A percentile compares a stretch with the other conserved stretches of the same genome.
Evolutionary conservation across 1,139 yeast species (phyloP).

Genomic region (Citeromyces hawaiiensis): DNA sequence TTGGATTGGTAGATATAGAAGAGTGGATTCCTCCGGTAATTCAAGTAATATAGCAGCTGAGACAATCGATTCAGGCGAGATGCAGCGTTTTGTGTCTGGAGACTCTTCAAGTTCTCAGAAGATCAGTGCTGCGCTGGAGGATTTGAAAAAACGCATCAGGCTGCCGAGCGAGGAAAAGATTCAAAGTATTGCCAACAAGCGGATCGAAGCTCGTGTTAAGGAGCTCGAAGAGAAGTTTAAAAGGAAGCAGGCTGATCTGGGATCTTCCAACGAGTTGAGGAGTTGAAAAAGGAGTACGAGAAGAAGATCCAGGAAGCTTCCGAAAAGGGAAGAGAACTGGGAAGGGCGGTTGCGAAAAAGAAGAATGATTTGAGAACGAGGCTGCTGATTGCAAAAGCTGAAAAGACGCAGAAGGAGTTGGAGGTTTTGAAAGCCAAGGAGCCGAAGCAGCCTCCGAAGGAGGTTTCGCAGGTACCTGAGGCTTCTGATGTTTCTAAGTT

Average conservation of each 20-base stretch:
- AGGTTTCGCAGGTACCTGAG: no score
- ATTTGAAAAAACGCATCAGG: slow-evolving; percentile 11
- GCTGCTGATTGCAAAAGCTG: slow-evolving; percentile 12
- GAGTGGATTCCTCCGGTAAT: no score
- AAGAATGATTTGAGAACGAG: slow-evolving; percentile 16
- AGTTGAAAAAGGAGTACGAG: slow-evolving; percentile 3
- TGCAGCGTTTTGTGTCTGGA: no score
- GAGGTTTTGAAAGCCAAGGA: slow-evolving; percentile 1
- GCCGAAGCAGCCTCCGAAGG: no score
- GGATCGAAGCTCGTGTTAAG: slow-evolving; percentile 14
- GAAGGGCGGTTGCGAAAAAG: slow-evolving; percentile 14
- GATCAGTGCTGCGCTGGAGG: slow-evolving; percentile 6
- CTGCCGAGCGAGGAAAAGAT: slow-evolving; percentile 17
- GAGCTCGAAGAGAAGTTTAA: slow-evolving; percentile 14
- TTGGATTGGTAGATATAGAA: no score
- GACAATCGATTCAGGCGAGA: no score
- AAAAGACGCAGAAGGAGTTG: slow-evolving; percentile 3
- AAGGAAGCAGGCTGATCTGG: slow-evolving; percentile 8
- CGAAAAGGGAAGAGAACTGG: slow-evolving; percentile 13
- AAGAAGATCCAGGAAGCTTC: slow-evolving; percentile 12
- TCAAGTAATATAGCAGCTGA: no score
- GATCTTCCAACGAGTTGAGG: slow-evolving; percentile 6
- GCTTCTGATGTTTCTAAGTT: no score
- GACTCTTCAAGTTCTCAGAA: no score
- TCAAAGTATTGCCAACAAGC: slow-evolving; percentile 15